Evolutionary conservation across 208 protist species (phyloP), one percentile per base, ranked within the genome.

Genomic region (Wallacemonas rigidus): DNA sequence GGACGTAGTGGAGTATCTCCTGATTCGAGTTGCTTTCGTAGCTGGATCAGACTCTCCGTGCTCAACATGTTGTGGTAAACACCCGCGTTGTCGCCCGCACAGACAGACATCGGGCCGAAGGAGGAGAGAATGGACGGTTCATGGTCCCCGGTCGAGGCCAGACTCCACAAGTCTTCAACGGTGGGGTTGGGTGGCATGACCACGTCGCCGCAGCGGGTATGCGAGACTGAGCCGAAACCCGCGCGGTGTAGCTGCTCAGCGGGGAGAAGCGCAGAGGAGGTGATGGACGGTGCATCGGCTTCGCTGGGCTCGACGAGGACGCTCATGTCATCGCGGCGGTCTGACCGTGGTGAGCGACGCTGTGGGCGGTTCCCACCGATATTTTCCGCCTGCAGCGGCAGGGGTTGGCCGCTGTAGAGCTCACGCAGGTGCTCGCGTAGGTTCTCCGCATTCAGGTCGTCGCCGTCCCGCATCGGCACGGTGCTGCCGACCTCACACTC

Each of bases 121-220:
- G 44, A 50, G 6, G 45, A 69, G 44, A 41, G 38, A 38, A 58
- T 17, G 3, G 45, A 58, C 9, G 15, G 40, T 54, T 84, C 75
- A 41, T 50, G 58, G 35, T 69, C 75, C 50, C 71, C 69, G 12
- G 85, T 90, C 11, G 81, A 82, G 38, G 76, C 67, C 48, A 71
- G 81, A 74, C 85, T 90, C 82, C 85, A 90, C 51, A 83, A 70
- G 41, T 90, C 85, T 14, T 90, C 85, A 67, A 83, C 54, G 38
- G 75, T 73, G 62, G 67, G 41, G 41, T 39, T 67, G 26, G 26
- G 0, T 36, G 72, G 77, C 11, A 48, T 39, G 17, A 61, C 50
- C 11, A 50, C 54, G 58, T 61, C 71, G 57, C 61, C 69, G 51
- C 62, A 14, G 60, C 26, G 26, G 26, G 26, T 26, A 26, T 26